Evolutionary conservation across 83 land plant genomes (phyloP).

Genomic region (Picea mariana): DNA sequence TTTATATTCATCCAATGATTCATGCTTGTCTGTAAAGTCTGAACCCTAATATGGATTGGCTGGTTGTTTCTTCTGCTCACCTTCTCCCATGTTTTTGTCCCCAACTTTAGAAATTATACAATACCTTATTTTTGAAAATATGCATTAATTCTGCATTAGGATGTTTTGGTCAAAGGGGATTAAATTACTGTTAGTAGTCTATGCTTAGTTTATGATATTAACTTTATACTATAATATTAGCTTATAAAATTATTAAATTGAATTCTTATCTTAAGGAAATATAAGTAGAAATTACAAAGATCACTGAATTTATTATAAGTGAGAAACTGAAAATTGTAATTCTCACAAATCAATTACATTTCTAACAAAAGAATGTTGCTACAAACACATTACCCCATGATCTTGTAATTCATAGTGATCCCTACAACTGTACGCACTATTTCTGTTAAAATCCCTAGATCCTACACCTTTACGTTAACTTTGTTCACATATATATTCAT

Average conservation of each 20-base stretch:
- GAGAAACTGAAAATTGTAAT: neutral
- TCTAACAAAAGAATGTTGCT: neutral
- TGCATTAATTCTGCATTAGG: neutral
- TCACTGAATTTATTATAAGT: neutral
- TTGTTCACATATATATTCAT: no score
- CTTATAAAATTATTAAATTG: neutral
- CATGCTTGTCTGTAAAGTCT: neutral
- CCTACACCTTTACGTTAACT: no score
- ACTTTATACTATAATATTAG: neutral
- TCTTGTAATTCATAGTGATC: neutral
- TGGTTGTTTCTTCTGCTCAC: neutral
- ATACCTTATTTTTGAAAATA: neutral
- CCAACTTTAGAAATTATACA: neutral
- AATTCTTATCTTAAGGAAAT: no score
- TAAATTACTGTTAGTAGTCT: neutral
- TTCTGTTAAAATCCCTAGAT: neutral
- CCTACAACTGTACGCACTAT: neutral
- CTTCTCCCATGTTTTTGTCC: neutral
- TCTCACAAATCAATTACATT: neutral
- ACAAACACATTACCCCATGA: neutral
- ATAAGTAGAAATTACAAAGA: neutral
- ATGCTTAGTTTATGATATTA: neutral
- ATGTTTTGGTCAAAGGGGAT: neutral
- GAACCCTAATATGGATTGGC: neutral
- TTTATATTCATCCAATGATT: neutral